Base-by-base conservation (phyloP, 176 grass and related monocot species). In the Triticum dicoccoides region DNA sequence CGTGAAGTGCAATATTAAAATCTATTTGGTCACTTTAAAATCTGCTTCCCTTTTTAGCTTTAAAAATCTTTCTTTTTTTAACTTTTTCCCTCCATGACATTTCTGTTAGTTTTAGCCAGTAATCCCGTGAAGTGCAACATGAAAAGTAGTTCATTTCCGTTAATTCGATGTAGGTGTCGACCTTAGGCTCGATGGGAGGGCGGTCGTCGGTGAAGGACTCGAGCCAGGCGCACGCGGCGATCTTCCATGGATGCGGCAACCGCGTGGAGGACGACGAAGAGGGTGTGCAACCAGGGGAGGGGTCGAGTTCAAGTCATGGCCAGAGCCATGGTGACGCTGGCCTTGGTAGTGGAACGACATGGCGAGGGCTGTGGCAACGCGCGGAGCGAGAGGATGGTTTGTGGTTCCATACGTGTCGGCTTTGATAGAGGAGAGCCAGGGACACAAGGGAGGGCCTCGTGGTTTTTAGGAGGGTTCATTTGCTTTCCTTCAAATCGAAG, bases 151-250 rank as follows among this genome's bases (percentile, higher is more conserved):
- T 11, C 9, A 44, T 11, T 44, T 44, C 10, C 42, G 3, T 11
- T 44, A 44, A 10, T 44, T 92, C 88, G 91, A 95, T 95, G 83
- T 88, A 95, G 81, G 23, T 52, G 81, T 92, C 90, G 49, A 95
- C 78, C 49, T 95, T 88, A 73, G 64, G 71, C 58, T 83, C 77
- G 58, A 86, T 89, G 51, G 90, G 88, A 32, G 20, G 45, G 67
- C 87, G 84, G 21, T 69, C 77, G 14, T 81, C 78, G 37, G 88
- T 86, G 56, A 95, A 90, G n/a, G 93, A 91, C 54, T 90, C 89
- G 21, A 95, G 83, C 90, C 93, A 95, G 23, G 81, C 77, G 56
- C 86, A 77, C 41, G 71, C 80, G 4, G 30, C 3, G 32, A 32
- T 32, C 32, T 32, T 3, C 32, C 3, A 32, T 32, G 32, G 32